Evolutionary conservation across 73 alveolate genomes (phyloP), one percentile per base, ranked within the genome.

Genomic region (Stentor roeselii): DNA sequence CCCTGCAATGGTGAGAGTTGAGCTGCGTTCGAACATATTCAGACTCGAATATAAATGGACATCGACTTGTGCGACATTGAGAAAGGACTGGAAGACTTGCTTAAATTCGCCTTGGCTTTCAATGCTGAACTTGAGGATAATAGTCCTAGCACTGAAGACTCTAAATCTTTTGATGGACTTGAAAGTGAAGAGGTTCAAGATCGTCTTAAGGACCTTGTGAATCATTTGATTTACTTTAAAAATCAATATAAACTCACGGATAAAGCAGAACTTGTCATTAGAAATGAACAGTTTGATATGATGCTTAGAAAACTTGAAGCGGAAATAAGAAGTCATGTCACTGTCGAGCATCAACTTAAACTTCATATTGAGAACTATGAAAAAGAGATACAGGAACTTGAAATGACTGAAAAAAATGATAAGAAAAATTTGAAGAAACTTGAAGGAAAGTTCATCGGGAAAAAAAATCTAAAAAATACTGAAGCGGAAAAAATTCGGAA

Each of bases 321-420:
- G 3, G 98, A 95, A 86, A 92, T 95, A 3, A 85, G 98, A 58
- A 93, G 90, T 76, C 96, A 95, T 85, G 88, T 92, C 75, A 90
- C 91, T 75, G 78, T 92, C 59, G 98, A 93, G 42, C 83, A 95
- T 80, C 90, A 93, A 59, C 90, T 95, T 75, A 95, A 93, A 86
- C 86, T 95, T 35, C 98, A 93, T 77, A 91, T 91, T 59, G 98
- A 93, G 42, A 96, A 84, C 60, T 89, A 88, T 50, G 84, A 88
- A 74, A 90, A 89, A 59, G 89, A 93, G 82, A 86, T 89, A 39
- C 97, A 93, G 83, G 92, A 91, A 59, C 76, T 91, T 14, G 95
- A 93, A 89, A 93, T 75, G 3, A 32, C 59, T 76, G 39, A 76
- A 76, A 31, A 34, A 39, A n/a, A 31, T 39, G 84, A 32, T 11